Conservation (phyloP, 768 basidiomycete species). For the Guyanaporus albipodus region DNA sequence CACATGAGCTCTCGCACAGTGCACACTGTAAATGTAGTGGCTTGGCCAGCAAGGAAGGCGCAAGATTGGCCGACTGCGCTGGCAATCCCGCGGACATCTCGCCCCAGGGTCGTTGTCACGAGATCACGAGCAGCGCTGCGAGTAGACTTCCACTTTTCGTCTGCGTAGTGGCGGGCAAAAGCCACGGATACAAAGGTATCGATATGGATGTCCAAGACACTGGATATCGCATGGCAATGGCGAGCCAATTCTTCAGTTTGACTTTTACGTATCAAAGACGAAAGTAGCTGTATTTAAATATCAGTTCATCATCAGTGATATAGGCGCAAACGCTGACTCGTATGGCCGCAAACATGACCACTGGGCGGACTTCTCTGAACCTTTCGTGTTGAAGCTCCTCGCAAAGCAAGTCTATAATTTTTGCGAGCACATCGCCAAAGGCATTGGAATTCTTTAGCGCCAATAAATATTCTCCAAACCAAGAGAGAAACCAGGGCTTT, state of each 20-base stretch:
- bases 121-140: slow-evolving; percentile 42
- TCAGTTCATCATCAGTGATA: slow-evolving; percentile 5
- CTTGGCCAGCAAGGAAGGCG: slow-evolving; percentile 29
- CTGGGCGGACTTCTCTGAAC: slow-evolving; percentile 55
- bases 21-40: slow-evolving; percentile 32
- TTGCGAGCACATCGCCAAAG: slow-evolving; percentile 68
- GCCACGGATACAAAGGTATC: slow-evolving; percentile 45
- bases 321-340: slow-evolving; percentile 46
- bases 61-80: slow-evolving; percentile 32
- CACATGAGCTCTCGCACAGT: slow-evolving; percentile 60
- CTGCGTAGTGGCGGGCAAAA: slow-evolving; percentile 38
- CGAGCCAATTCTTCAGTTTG: slow-evolving; percentile 24
- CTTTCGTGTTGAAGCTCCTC: slow-evolving; percentile 80
- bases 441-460: slow-evolving; percentile 47
- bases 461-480: slow-evolving; percentile 62
- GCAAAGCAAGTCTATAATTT: slow-evolving; percentile 68
- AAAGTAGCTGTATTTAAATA: slow-evolving; percentile 28
- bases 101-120: slow-evolving; percentile 30
- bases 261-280: slow-evolving; percentile 32
- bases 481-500: slow-evolving; percentile 50
- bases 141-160: slow-evolving; percentile 39
- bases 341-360: slow-evolving; percentile 55
- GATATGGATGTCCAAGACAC: slow-evolving; percentile 50
- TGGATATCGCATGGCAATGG: slow-evolving; percentile 30
- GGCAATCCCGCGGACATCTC: slow-evolving; percentile 34